phyloP scores from a whole-genome alignment of 345 rosid species.

The Eutrema japonicum region DNA sequence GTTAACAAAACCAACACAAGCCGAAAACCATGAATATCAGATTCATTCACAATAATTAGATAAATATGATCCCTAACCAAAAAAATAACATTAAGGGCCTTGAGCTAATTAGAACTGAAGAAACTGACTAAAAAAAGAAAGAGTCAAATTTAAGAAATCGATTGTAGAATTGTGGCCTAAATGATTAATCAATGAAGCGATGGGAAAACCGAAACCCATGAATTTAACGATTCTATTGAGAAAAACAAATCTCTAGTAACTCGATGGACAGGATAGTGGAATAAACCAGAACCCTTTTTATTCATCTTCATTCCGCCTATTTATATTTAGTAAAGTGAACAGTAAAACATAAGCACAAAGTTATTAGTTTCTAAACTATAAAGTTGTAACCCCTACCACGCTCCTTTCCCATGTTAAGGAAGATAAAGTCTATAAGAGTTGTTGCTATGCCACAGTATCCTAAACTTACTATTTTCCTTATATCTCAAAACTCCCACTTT shows the following conservation, averaged over 20 bases:
- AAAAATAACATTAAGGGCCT: not conserved
- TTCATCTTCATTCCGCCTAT: not conserved
- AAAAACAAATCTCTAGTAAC: not conserved
- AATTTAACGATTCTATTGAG: not conserved
- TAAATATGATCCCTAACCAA: not conserved
- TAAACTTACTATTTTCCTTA: not conserved
- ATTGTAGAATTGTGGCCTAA: not conserved
- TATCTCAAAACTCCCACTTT: conserved; percentile 4
- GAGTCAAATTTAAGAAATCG: not conserved
- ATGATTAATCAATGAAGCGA: conserved; percentile 1
- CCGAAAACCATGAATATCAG: conserved; percentile 3
- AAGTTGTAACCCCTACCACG: not conserved
- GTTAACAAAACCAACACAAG: conserved; percentile 39
- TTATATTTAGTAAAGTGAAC: not conserved
- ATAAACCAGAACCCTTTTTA: not conserved
- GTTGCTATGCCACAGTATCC: not conserved
- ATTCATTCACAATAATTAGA: not conserved
- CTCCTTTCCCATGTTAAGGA: not conserved
- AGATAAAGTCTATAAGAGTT: not conserved
- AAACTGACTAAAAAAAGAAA: not conserved
- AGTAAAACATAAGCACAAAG: not conserved
- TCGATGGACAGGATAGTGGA: not conserved
- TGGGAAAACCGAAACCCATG: not conserved
- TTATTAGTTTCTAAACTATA: not conserved
- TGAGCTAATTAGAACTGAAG: not conserved